Percentiles rank a stretch among this genome's conserved stretches.
Conservation (phyloP, 371 early-diverging fungal species). For the Mortierella sp. region DNA sequence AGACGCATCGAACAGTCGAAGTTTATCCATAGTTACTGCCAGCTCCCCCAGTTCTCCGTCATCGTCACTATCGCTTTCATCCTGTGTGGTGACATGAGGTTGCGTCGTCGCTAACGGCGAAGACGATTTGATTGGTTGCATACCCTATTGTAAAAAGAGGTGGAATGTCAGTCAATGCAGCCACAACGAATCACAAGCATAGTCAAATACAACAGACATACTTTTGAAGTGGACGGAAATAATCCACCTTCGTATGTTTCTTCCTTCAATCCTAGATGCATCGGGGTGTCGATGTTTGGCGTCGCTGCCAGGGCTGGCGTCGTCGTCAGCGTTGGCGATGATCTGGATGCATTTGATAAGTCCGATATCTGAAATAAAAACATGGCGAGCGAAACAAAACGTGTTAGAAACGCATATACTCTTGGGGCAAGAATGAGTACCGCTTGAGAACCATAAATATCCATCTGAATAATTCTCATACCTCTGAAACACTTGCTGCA, state of each 20-base stretch:
- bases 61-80: constrained; percentile 32
- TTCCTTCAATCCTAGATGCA: neutral
- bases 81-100: constrained; percentile 3
- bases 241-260: constrained; percentile 5
- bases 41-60: constrained; percentile 42
- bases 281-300: neutral
- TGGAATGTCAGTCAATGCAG: neutral
- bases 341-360: neutral
- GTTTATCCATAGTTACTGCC: constrained; percentile 46
- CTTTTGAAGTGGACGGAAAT: neutral
- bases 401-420: too few relatives aligned
- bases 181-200: neutral
- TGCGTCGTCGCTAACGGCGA: constrained; percentile 12
- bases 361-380: neutral
- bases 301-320: neutral
- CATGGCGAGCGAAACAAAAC: neutral
- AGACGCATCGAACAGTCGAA: constrained; percentile 52
- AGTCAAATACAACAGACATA: neutral
- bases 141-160: neutral
- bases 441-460: neutral
- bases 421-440: neutral
- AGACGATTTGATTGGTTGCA: constrained; percentile 7
- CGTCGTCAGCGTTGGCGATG: neutral
- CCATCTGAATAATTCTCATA: neutral
- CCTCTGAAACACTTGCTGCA: neutral